Evolutionary conservation across 2,329 filamentous ascomycete species (phyloP), one percentile per base, ranked within the genome.

Genomic region (Diaporthe eres): DNA sequence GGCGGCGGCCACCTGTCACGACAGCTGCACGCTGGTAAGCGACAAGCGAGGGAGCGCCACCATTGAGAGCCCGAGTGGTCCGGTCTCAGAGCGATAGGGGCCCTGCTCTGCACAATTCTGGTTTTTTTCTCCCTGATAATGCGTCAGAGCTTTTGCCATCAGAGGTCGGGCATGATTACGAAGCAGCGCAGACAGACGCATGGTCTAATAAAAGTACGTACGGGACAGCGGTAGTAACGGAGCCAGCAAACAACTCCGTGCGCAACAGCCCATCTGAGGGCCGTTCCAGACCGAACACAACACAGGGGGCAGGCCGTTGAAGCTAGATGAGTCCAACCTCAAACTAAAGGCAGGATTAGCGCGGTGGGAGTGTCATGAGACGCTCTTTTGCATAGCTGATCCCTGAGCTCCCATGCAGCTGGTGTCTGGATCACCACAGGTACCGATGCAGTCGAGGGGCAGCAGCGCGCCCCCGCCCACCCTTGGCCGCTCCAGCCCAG

Each of bases 271-370:
- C 53, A 68, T 53, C 58, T 31, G 44, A 65, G 39, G 71, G 44
- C 47, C 25, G 60, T 53, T 58, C 44, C 71, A 63, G 44, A 68
- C 47, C 39, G 28, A 39, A 68, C 22, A 68, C 42, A 47, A 75
- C 71, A 60, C 28, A 57, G 53, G 68, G 60, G 61, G 22, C 47
- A 47, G 61, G 53, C 73, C 73, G 68, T 75, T 77, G 75, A 71
- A 75, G 73, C 75, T 72, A 68, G 75, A 77, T 73, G 67, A 71
- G 68, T 63, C 73, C 75, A 70, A 68, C 60, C 68, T 75, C 73
- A 72, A 65, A 72, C 73, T 77, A 75, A 71, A 75, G 75, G 61
- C 74, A 75, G 72, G 73, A 47, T 58, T 75, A 77, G 74, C 75
- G 74, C 55, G 61, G 55, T 44, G 70, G 55, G 55, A 71, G 63